A percentile compares a stretch with the other conserved stretches of the same genome.
Conservation (phyloP, 331 rosid species). For the Dryas integrifolia region DNA sequence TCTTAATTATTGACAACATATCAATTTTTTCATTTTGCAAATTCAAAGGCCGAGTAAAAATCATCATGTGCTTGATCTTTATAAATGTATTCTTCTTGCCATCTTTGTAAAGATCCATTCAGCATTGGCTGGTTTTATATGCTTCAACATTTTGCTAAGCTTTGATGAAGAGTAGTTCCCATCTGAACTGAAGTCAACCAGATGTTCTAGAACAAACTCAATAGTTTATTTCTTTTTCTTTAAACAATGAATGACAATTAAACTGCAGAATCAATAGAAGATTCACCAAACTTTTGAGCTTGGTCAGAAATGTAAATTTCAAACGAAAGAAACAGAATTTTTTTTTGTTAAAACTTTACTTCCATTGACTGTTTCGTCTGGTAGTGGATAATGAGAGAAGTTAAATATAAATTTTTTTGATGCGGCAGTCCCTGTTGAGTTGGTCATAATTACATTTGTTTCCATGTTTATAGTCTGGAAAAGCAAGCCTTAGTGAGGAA, state of each 20-base stretch:
- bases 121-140: neutral
- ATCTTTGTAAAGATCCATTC: neutral
- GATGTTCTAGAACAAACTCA: neutral
- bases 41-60: neutral
- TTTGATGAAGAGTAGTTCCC: neutral
- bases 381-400: neutral
- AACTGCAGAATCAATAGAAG: neutral
- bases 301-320: neutral
- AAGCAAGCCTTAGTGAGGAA: slow-evolving; percentile 68
- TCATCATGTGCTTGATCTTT: slow-evolving; percentile 2
- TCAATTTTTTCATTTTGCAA: neutral
- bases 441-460: slow-evolving; percentile 17
- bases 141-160: neutral
- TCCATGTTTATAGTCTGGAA: slow-evolving; percentile 57
- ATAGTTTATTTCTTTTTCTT: no score
- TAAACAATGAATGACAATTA: neutral
- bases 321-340: neutral
- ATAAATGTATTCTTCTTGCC: neutral
- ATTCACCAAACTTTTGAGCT: neutral
- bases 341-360: no score
- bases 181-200: neutral
- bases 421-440: neutral
- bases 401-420: neutral
- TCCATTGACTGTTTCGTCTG: neutral
- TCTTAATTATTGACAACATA: neutral